These are phyloP conservation scores for Cladosporium austrohemisphaericum DNA, from an alignment of 2,329 filamentous ascomycete species.

Conservation along the genomic window DNA sequence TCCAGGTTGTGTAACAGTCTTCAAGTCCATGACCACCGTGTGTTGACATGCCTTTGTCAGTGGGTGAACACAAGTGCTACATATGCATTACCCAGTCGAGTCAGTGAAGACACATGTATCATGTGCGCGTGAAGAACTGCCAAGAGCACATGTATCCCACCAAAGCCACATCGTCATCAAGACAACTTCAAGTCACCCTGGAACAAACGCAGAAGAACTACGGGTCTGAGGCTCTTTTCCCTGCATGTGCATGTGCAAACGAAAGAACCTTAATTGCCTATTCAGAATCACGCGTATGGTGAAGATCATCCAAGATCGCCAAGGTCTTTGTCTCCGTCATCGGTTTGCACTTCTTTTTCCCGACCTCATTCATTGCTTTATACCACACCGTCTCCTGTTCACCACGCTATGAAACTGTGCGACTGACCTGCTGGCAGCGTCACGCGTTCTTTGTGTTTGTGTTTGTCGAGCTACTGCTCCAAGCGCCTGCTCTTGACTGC, in stretches of 20 bases:
- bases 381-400: not conserved
- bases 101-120: no score
- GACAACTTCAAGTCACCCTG: no score
- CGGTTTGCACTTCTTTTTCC: not conserved
- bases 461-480: constrained; percentile 2
- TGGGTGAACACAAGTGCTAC: no score
- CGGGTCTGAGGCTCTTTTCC: no score
- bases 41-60: no score
- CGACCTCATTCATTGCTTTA: not conserved
- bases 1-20: no score
- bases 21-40: no score
- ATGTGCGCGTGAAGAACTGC: no score
- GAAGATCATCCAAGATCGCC: not conserved
- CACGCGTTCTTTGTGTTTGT: constrained; percentile 3
- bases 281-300: not conserved
- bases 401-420: not conserved
- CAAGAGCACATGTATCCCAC: no score
- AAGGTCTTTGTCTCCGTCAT: constrained; percentile 14
- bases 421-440: constrained; percentile 14
- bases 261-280: not conserved
- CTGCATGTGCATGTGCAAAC: not conserved
- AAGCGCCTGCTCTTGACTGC: not conserved
- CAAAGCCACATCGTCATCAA: no score
- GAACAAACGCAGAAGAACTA: no score
- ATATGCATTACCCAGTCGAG: no score